Evolutionary conservation across 164 flowering plant genomes (phyloP).

Genomic region (Nymphaea colorata): DNA sequence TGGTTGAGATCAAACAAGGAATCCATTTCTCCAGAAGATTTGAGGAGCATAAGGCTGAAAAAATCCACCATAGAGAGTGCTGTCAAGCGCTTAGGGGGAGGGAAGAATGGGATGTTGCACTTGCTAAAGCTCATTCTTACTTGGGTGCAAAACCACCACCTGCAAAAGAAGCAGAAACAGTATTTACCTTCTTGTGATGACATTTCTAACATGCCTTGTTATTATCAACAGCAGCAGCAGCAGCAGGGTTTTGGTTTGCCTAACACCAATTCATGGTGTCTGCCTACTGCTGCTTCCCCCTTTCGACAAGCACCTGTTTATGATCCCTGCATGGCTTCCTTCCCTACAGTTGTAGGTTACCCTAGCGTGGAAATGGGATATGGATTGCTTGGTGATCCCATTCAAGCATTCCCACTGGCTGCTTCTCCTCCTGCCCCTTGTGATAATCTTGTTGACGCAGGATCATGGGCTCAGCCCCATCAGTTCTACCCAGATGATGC

Average conservation of each 20-base stretch:
- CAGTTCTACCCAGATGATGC: conserved; percentile 20
- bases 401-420: conserved; percentile 1
- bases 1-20: conserved; percentile 69
- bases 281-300: conserved; percentile 6
- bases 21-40: conserved; percentile 54
- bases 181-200: not conserved
- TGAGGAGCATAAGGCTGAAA: conserved; percentile 56
- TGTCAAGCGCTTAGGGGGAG: conserved; percentile 46
- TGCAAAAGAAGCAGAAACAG: conserved; percentile 23
- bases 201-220: not conserved
- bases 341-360: not conserved
- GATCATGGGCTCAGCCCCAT: conserved; percentile 6
- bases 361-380: not conserved
- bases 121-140: conserved; percentile 56
- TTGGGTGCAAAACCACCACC: conserved; percentile 58
- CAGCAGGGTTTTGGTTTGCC: not conserved
- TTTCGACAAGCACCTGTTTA: conserved; percentile 5
- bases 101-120: conserved; percentile 53
- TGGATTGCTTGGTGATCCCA: not conserved
- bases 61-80: conserved; percentile 60
- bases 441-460: conserved; percentile 6
- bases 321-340: conserved; percentile 3
- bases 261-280: conserved; percentile 14
- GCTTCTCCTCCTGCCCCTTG: conserved; percentile 11
- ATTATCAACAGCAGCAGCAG: not conserved